Conservation (phyloP, 257 asterid species). For the Sherardia arvensis region DNA sequence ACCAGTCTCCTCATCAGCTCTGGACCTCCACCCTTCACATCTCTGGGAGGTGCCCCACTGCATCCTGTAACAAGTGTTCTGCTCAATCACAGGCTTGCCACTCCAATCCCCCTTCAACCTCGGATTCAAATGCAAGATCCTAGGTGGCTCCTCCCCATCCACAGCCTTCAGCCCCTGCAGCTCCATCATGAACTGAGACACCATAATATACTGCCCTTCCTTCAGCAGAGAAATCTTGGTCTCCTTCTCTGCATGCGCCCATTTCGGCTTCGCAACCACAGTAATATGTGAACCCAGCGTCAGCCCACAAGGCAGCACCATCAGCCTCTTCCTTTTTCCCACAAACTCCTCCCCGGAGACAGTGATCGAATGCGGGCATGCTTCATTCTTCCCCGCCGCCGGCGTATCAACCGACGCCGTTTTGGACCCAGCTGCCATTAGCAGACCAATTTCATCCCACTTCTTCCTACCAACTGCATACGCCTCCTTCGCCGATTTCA, state of each 20-base stretch:
- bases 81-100: conserved; percentile 88
- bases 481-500: conserved; percentile 59
- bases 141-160: conserved; percentile 93
- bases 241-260: conserved; percentile 62
- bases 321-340: conserved; percentile 32
- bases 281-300: conserved; percentile 79
- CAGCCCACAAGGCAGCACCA: conserved; percentile 82
- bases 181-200: conserved; percentile 94
- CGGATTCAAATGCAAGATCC: conserved; percentile 83
- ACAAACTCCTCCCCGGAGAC: conserved; percentile 42
- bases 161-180: conserved; percentile 81
- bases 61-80: conserved; percentile 88
- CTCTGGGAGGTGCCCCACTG: conserved; percentile 92
- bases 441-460: conserved; percentile 28
- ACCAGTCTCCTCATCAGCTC: conserved; percentile 94
- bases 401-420: background rate
- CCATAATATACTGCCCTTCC: conserved; percentile 73
- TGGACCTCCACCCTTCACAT: conserved; percentile 85
- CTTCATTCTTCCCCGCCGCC: conserved; percentile 15
- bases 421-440: background rate
- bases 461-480: conserved; percentile 56
- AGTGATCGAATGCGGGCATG: conserved; percentile 60
- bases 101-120: conserved; percentile 94
- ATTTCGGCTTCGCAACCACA: conserved; percentile 65
- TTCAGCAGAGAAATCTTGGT: conserved; percentile 68